Conservation (phyloP, 2,329 filamentous ascomycete species). For the Aureobasidium mangrovei region DNA sequence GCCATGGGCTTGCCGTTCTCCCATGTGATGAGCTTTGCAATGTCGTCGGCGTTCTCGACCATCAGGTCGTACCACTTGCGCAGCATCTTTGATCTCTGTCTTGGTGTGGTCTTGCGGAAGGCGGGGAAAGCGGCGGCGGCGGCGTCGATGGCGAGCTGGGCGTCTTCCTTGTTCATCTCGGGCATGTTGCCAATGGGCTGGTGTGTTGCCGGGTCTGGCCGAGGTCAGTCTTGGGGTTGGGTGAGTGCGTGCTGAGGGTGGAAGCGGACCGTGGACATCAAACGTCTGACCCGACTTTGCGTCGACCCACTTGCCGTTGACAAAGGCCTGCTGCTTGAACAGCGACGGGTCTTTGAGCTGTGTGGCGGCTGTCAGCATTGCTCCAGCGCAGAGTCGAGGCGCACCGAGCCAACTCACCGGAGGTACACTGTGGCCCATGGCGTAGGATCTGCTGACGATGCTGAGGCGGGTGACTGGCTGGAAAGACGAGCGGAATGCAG, state of each 20-base stretch:
- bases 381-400: neutral
- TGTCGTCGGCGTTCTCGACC: slow-evolving; percentile 67
- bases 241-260: neutral
- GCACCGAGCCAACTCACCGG: slow-evolving; percentile 23
- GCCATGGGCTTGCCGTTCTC: slow-evolving; percentile 81
- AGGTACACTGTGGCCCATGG: slow-evolving; percentile 37
- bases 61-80: slow-evolving; percentile 76
- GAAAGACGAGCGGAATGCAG: slow-evolving; percentile 16
- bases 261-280: slow-evolving; percentile 52
- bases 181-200: slow-evolving; percentile 73
- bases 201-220: slow-evolving; percentile 69
- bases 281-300: slow-evolving; percentile 87
- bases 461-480: slow-evolving; percentile 24
- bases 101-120: slow-evolving; percentile 63
- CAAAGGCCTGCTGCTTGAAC: slow-evolving; percentile 74
- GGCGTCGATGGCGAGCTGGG: slow-evolving; percentile 72
- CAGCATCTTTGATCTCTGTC: slow-evolving; percentile 64
- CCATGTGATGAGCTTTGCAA: slow-evolving; percentile 76
- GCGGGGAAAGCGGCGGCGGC: slow-evolving; percentile 65
- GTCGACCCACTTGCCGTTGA: slow-evolving; percentile 87
- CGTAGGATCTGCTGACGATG: slow-evolving; percentile 32
- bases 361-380: neutral
- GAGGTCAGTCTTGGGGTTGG: neutral
- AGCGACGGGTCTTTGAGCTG: slow-evolving; percentile 48
- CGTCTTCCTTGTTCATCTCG: slow-evolving; percentile 73